Conservation (phyloP, 129 eudicot genomes). For the Scalesia atractyloides region DNA sequence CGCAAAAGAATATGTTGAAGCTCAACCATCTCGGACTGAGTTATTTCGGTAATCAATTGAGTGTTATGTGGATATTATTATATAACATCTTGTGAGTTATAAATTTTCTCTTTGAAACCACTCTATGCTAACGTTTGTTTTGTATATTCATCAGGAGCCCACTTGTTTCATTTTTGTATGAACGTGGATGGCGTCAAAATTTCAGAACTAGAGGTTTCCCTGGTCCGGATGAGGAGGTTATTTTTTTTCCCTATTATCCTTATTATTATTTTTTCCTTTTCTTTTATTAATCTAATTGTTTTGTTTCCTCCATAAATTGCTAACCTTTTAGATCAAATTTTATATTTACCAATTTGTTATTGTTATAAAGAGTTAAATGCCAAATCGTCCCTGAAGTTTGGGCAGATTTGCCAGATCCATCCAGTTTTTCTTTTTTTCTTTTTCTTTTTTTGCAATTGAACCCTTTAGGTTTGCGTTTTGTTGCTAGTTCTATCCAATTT, state of each 20-base stretch:
- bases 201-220: conserved; percentile 82
- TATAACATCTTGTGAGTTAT: background rate
- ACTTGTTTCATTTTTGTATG: conserved; percentile 80
- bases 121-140: background rate
- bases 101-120: conserved; percentile 8
- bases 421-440: no score
- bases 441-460: no score
- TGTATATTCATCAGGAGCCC: conserved; percentile 65
- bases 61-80: background rate
- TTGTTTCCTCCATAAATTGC: background rate
- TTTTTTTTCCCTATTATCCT: background rate
- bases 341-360: background rate
- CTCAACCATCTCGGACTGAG: conserved; percentile 73
- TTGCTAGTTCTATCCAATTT: no score
- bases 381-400: no score
- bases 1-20: conserved; percentile 75
- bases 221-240: conserved; percentile 96
- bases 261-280: no score
- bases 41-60: conserved; percentile 58
- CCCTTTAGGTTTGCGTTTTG: no score
- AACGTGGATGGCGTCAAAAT: conserved; percentile 98
- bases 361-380: background rate
- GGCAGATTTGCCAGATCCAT: no score
- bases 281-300: background rate
- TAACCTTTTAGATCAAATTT: background rate